Base-by-base conservation (phyloP, 2,329 filamentous ascomycete genomes). In the Fusarium haematococcum region DNA sequence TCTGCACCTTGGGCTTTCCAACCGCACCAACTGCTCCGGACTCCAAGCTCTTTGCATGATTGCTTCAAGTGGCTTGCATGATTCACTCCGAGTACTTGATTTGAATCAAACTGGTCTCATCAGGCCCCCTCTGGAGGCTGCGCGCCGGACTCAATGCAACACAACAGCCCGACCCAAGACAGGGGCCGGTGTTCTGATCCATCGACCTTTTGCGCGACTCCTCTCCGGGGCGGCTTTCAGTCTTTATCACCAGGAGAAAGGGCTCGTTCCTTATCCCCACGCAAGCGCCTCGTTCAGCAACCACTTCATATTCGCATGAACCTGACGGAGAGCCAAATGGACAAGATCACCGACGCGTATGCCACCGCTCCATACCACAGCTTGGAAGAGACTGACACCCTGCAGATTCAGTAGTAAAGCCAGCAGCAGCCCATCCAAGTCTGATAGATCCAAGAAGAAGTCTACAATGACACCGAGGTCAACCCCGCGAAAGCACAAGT, bases 291-390 rank as follows among this genome's bases (percentile, higher is more conserved):
- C 23, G 64, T 74, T 20, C 80, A 83, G 23, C 82, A 85, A 52
- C 83, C 83, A 3, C 79, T 88, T 23, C 83, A 86, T 43, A 83
- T 88, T 33, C 85, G 86, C 27, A 82, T 88, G 74, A 87, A 86
- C 69, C 72, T 88, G 64, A 88, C 86, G 6, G 85, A 88, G 54
- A 83, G 82, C 0, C 85, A 88, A 69, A 84, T 88, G 81, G 84
- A 88, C 65, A 85, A 81, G 68, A 80, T 88, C 50, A 84, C 86
- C 5, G 82, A 85, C 57, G 85, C 83, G 87, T 88, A 81, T 69
- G 85, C 61, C 33, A 35, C 4, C 41, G 16, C 7, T 11, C 6
- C 18, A 13, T 18, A 52, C 14, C 14, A 8, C 8, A 18, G 18
- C 2, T 30, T 52, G 23, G 16, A 5, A 8, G 8, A 16, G 32